Base-by-base conservation (phyloP, 352 stramenopile species). In the Phytophthora podocarpi region DNA sequence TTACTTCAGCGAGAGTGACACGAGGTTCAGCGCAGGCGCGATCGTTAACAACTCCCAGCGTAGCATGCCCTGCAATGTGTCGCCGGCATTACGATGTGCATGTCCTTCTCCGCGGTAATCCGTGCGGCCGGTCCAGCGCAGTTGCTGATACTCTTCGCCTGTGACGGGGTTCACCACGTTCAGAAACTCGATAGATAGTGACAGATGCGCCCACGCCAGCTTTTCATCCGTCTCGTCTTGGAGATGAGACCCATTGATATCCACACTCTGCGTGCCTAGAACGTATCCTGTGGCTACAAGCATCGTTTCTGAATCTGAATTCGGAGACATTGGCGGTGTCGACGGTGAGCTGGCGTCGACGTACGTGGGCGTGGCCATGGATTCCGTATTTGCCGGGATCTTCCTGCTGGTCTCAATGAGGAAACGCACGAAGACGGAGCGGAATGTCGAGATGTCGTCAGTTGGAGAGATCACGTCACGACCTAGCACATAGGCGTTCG, bases 51-150 rank as follows among this genome's bases (percentile, higher is more conserved):
- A 35, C 35, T 83, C 74, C 74, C 74, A 83, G 4, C 72, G 70
- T 39, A 85, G 37, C 56, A 79, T 65, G 1, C 60, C 67, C 20
- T 77, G 59, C 35, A 85, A 37, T 21, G 70, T 78, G 34, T 85
- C 75, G 3, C 52, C 66, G 1, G 75, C 70, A 52, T 76, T 85
- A 9, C 72, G 72, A 13, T 74, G 68, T 11, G 75, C 75, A 20
- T 82, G 65, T 35, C 65, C 54, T 34, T 74, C 59, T 46, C 59
- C 68, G 18, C 70, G 72, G 70, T 82, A 85, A 55, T 85, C 64
- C 1, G 75, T 85, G 26, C 63, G 72, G 41, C 75, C 75, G 2
- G 70, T 80, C 72, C 72, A 85, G 28, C 72, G 72, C 13, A 82
- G 40, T 43, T 78, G 65, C 34, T 76, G 74, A n/a, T 67, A 72